Conservation (phyloP, 768 basidiomycete species). For the Strobilomyces echinocephalus region DNA sequence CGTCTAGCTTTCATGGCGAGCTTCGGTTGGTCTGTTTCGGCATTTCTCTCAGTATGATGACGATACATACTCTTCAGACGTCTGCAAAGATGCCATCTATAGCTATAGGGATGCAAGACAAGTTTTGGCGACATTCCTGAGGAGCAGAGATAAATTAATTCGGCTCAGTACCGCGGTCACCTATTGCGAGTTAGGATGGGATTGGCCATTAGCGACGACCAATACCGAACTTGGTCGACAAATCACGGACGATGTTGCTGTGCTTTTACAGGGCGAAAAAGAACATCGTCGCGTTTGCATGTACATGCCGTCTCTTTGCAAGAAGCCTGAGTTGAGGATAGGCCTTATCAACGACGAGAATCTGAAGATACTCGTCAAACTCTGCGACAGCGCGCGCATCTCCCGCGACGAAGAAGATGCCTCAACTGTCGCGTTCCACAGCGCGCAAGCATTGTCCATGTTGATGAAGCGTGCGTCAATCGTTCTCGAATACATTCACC, state of each 20-base stretch:
- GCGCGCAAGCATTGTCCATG: slow-evolving; percentile 25
- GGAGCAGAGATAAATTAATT: slow-evolving; percentile 13
- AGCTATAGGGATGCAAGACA: not conserved
- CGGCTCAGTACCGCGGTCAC: slow-evolving; percentile 23
- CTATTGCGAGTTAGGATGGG: slow-evolving; percentile 25
- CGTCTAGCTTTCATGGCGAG: slow-evolving; percentile 28
- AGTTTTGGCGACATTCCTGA: slow-evolving; percentile 13
- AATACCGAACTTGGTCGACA: not conserved
- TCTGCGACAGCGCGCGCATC: slow-evolving; percentile 13
- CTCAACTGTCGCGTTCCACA: slow-evolving; percentile 19
- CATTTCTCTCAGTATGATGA: not conserved
- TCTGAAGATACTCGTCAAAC: slow-evolving; percentile 14
- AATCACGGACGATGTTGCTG: slow-evolving; percentile 10
- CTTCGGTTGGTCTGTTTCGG: slow-evolving; percentile 18
- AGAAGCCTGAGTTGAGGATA: slow-evolving; percentile 8
- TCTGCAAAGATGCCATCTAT: slow-evolving; percentile 9
- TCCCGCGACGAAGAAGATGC: slow-evolving; percentile 13
- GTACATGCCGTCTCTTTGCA: slow-evolving; percentile 28
- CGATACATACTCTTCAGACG: slow-evolving; percentile 6
- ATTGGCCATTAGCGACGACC: slow-evolving; percentile 9
- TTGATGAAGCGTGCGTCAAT: slow-evolving; percentile 20
- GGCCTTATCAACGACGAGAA: slow-evolving; percentile 16
- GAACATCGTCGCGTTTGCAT: slow-evolving; percentile 23
- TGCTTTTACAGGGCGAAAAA: slow-evolving; percentile 8
- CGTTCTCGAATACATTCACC: not conserved